Conservation (phyloP, 257 asterid genomes). For the Nicotiana sylvestris region DNA sequence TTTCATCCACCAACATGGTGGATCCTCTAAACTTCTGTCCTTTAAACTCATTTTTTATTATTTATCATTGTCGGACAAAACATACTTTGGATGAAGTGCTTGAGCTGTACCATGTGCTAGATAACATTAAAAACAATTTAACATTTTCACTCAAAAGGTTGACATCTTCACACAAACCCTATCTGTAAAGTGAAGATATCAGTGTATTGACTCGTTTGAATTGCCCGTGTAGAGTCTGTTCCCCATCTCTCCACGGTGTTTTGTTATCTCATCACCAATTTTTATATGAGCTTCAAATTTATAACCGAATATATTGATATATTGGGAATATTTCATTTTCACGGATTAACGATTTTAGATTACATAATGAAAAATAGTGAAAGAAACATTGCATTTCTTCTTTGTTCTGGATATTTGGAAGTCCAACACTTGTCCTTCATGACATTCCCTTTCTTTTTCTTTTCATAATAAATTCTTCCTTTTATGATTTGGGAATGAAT, state of each 20-base stretch:
- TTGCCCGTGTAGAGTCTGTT: neutral
- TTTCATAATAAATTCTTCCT: too few relatives aligned
- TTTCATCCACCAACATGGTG: conserved; percentile 10
- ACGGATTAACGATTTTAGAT: too few relatives aligned
- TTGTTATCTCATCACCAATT: neutral
- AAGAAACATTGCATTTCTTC: too few relatives aligned
- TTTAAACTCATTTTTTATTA: neutral
- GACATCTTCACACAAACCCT: neutral
- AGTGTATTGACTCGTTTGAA: neutral
- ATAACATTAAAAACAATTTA: neutral
- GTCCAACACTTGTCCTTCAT: too few relatives aligned
- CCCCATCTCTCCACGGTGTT: neutral
- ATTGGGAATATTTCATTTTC: too few relatives aligned
- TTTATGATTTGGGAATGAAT: too few relatives aligned
- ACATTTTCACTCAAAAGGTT: neutral
- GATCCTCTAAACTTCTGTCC: conserved; percentile 8
- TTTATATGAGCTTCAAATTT: neutral
- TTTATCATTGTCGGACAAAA: neutral
- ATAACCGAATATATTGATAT: too few relatives aligned
- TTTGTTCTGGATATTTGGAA: too few relatives aligned
- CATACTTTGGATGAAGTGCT: conserved; percentile 2
- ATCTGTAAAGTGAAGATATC: neutral
- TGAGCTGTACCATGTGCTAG: conserved; percentile 17
- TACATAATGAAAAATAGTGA: too few relatives aligned
- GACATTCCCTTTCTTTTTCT: too few relatives aligned